Base-by-base conservation (phyloP, 2,329 filamentous ascomycete species). In the Zasmidium cellare region DNA sequence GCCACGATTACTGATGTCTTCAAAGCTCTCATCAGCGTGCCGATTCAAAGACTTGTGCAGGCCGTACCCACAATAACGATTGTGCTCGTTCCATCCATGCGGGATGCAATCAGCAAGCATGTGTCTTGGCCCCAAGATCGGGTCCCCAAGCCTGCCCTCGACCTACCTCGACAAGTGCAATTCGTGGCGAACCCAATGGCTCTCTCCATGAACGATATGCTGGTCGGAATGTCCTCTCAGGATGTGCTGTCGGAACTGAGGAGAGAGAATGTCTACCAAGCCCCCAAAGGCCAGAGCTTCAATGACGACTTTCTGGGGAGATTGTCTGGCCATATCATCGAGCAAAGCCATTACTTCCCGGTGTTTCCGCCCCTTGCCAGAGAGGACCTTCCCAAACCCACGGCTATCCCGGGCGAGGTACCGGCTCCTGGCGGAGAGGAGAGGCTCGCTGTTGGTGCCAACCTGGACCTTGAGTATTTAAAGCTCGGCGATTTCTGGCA, bases 181-280 rank as follows among this genome's bases (percentile, higher is more conserved):
- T 84, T 96, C 66, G 85, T 97, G 16, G 91, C 92, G 1, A 97
- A 97, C 71, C 94, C 94, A 0, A 93, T 96, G 81, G 91, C 90
- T 9, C 76, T 97, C 2, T 90, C 86, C 5, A 80, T 97, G 63
- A 99, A 99, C 75, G 94, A 97, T 75, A 83, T 88, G 46, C 82
- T 93, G 1, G 76, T 97, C 23, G 92, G 90, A 3, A 82, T 97
- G 66, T 92, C 88, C 23, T 88, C 87, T 0, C 89, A 96, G 68
- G 94, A 99, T 71, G 79, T 91, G 2, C 80, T 99, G 1, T 92
- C 86, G 62, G 91, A 97, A 75, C 82, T 87, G 53, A 73, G 80
- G 20, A 62, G 67, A 6, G 67, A 70, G 31, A 71, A 72, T 2
- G 77, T 97, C 24, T 91, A 89, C 9, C 82, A 96, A 65, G 91